A percentile compares a stretch with the other conserved stretches of the same genome.
Evolutionary conservation across 805 yeast species (phyloP).

Genomic region (Hanseniaspora mollemarum): DNA sequence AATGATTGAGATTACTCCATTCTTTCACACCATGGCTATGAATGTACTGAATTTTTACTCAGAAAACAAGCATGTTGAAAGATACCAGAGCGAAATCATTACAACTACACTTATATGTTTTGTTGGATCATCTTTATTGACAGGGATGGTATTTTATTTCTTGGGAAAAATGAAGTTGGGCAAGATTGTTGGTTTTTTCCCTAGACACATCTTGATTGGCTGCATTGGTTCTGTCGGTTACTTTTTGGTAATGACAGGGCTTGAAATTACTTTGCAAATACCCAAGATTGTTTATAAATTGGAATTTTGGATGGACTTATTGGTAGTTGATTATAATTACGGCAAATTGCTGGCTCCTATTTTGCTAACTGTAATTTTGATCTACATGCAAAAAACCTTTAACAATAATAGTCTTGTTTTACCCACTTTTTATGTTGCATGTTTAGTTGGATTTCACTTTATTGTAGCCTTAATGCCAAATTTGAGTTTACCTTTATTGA

Average conservation of each 20-base stretch:
- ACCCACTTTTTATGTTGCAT: slow-evolving; percentile 65
- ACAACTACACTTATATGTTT: slow-evolving; percentile 82
- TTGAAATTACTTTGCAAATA: slow-evolving; percentile 78
- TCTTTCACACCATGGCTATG: slow-evolving; percentile 88
- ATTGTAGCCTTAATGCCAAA: slow-evolving; percentile 54
- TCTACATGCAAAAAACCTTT: slow-evolving; percentile 48
- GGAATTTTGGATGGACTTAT: slow-evolving; percentile 41
- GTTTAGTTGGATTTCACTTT: slow-evolving; percentile 59
- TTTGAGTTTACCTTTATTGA: slow-evolving; percentile 48
- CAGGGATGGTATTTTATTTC: slow-evolving; percentile 68
- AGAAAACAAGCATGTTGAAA: slow-evolving; percentile 38
- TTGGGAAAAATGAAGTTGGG: slow-evolving; percentile 77
- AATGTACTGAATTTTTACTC: slow-evolving; percentile 39
- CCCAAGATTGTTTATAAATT: slow-evolving; percentile 57
- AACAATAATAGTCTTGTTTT: slow-evolving; percentile 58
- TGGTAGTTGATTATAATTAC: slow-evolving; percentile 34
- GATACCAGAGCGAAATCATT: slow-evolving; percentile 42
- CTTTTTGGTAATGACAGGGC: slow-evolving; percentile 77
- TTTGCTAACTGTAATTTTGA: slow-evolving; percentile 46
- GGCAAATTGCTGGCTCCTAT: slow-evolving; percentile 66
- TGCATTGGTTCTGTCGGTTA: slow-evolving; percentile 98
- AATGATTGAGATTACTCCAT: slow-evolving; percentile 98
- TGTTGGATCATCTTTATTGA: slow-evolving; percentile 70
- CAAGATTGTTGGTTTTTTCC: slow-evolving; percentile 84
- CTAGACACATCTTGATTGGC: slow-evolving; percentile 89